Base-by-base conservation (phyloP, 768 basidiomycete genomes). In the Agaricus subrufescens region DNA sequence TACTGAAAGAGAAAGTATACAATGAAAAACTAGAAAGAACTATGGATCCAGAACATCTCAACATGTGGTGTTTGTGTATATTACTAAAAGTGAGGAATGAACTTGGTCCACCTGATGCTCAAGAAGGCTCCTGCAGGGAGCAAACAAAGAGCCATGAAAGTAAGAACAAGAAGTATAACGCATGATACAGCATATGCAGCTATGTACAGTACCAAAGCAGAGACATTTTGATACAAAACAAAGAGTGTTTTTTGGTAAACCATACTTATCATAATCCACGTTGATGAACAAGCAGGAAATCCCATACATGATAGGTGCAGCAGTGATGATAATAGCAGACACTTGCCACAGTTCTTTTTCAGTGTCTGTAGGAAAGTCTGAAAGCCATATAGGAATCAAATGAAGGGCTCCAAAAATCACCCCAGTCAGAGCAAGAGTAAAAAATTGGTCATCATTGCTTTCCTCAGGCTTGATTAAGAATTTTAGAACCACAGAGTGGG, bases 11-110 rank as follows among this genome's bases (percentile, higher is more conserved):
- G 19, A 19, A 19, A 19, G 19, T 19, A 19, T 19, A 19, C 19
- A 19, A 19, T 19, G 19, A 19, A 19, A 19, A 19, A 19, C 19
- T 19, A 19, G 19, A 19, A 19, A 19, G 19, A 19, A 19, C 19
- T 19, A 19, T 19, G 19, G 19, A 19, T 19, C 19, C 19, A 19
- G 19, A 19, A 19, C 19, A 19, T 19, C 19, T 19, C 19, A 19
- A 19, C 19, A 19, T 19, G 19, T 19, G 19, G 19, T 19, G 19
- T 19, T 19, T 19, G 19, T 19, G 19, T 19, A 19, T 19, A 19
- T 19, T 19, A 29, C 44, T 29, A 56, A 14, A 61, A 14, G 39
- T 58, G 60, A 14, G 60, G 60, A 6, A 61, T 2, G 50, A 55
- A 55, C 8, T 31, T 42, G 3, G 53, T 46, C 60, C 60, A 61